Evolutionary conservation across 768 basidiomycete genomes (phyloP), one percentile per base, ranked within the genome.

Genomic region (Chalciporus piperatus): DNA sequence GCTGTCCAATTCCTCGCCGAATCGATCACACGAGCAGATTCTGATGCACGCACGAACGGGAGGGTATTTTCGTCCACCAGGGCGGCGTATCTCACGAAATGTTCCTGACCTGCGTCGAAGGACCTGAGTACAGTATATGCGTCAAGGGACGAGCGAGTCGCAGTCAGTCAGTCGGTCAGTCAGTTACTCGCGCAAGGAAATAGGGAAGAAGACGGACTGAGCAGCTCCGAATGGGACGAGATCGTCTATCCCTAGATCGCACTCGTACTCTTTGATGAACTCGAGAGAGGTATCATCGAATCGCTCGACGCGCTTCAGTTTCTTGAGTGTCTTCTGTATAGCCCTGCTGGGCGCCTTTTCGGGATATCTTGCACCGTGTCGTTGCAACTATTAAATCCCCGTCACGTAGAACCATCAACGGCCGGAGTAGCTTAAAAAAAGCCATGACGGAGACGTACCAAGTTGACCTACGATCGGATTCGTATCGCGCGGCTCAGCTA

Each of bases 281-380:
- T 64, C 47, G 1, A 89, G 68, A 1, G 63, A 58, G 0, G 72
- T 61, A 47, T 83, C 76, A 0, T 63, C 65, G 61, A 75, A 81
- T 3, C 64, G 54, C 0, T 66, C 61, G 8, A 74, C 83, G 0
- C 70, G 59, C 53, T 81, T 65, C 0, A 92, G 70, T 59, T 83
- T 85, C 7, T 62, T 52, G 11, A 93, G 59, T 0, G 82, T 78
- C 8, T 64, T 59, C 13, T 62, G 47, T 9, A 85, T 85, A 20
- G 59, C 52, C 8, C 58, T 54, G 1, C 69, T 65, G 10, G 77
- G 72, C 2, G 73, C 71, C 2, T 68, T 60, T 0, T 84, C 87
- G 0, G 90, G 90, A 59, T 75, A 89, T 25, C 90, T 80, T 0
- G 87, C 84, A 3, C 88, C 89, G 59, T 93, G 89, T 3, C 90